phyloP scores from a whole-genome alignment of 177 flowering plant genomes.

The Vitis hybrid region DNA sequence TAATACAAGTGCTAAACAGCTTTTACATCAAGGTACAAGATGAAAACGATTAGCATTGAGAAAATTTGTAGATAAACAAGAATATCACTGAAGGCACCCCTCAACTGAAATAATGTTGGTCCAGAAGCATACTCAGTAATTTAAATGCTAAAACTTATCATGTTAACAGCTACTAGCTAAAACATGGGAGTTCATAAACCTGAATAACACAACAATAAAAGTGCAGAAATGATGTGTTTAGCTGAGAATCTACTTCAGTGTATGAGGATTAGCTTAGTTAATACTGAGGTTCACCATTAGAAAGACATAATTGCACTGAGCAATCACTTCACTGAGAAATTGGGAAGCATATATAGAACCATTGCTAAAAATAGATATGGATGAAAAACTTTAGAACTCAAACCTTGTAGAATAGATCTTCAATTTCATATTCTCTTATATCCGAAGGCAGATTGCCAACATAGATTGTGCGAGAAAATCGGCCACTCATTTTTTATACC shows the following conservation, averaged over 20 bases:
- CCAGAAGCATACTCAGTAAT: too few relatives aligned
- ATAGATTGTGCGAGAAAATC: slow-evolving; percentile 80
- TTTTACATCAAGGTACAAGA: not conserved
- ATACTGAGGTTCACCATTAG: not conserved
- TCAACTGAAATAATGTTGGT: too few relatives aligned
- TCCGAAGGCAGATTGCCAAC: slow-evolving; percentile 95
- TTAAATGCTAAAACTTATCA: too few relatives aligned
- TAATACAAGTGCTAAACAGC: not conserved
- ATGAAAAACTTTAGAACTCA: slow-evolving; percentile 14
- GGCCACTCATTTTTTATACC: slow-evolving; percentile 68
- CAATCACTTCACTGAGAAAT: not conserved
- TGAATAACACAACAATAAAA: too few relatives aligned
- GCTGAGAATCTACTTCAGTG: not conserved
- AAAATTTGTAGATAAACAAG: too few relatives aligned
- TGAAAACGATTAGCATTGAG: not conserved
- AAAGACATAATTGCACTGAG: not conserved
- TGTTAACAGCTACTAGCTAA: too few relatives aligned
- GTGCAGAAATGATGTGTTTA: too few relatives aligned
- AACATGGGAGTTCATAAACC: too few relatives aligned
- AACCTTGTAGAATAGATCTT: slow-evolving; percentile 96
- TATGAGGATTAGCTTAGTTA: not conserved
- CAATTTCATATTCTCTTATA: slow-evolving; percentile 78
- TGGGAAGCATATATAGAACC: not conserved
- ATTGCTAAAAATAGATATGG: not conserved
- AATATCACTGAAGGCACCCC: too few relatives aligned